Conservation (phyloP, 345 rosid species). For the Bruguiera gymnorhiza region DNA sequence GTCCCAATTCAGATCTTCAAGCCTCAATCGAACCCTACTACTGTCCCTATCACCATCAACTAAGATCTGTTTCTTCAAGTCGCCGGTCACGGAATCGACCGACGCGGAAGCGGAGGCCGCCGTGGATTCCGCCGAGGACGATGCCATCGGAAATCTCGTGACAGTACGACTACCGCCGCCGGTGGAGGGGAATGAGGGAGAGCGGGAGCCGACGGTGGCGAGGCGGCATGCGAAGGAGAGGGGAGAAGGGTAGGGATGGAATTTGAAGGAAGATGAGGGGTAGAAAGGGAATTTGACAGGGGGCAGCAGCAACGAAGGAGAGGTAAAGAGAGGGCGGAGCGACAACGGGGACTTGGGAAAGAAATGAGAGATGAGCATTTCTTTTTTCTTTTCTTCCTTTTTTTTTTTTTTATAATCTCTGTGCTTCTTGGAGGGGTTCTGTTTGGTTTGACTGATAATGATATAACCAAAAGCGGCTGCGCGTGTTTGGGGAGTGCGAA, state of each 20-base stretch:
- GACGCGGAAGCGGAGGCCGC: conserved; percentile 19
- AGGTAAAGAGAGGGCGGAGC: conserved; percentile 36
- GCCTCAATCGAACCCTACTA: conserved; percentile 28
- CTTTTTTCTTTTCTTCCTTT: background rate
- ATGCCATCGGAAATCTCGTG: conserved; percentile 41
- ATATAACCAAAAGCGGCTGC: too few species aligned
- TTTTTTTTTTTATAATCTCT: background rate
- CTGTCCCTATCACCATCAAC: conserved; percentile 25
- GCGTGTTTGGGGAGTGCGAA: too few species aligned
- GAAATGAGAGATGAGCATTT: conserved; percentile 24
- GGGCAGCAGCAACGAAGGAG: conserved; percentile 9
- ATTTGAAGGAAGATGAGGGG: conserved; percentile 31
- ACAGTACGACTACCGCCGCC: conserved; percentile 16
- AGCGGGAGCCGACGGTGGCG: conserved; percentile 16
- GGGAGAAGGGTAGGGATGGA: conserved; percentile 15
- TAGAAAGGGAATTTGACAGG: conserved; percentile 18
- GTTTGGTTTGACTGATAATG: too few species aligned
- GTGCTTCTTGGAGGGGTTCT: background rate
- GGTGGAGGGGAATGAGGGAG: background rate
- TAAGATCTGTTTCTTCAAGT: conserved; percentile 64
- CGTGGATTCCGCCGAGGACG: conserved; percentile 33
- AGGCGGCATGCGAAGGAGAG: conserved; percentile 37
- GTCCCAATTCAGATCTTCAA: conserved; percentile 89
- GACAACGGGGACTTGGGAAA: conserved; percentile 28
- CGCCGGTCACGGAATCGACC: conserved; percentile 63